Evolutionary conservation across 352 stramenopile genomes (phyloP).

Genomic region (Peronospora destructor): DNA sequence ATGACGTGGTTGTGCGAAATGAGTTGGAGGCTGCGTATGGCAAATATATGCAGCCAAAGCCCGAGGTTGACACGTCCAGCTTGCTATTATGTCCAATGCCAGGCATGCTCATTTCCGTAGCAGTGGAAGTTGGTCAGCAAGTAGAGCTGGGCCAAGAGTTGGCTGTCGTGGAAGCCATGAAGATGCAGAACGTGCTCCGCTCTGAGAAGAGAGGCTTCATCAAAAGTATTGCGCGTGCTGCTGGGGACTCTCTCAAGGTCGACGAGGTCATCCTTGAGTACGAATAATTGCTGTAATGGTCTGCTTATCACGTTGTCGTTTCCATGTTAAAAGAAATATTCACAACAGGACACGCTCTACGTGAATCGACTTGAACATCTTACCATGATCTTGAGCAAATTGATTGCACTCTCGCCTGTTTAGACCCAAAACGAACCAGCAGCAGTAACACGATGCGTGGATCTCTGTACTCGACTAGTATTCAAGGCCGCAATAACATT

Average conservation of each 20-base stretch:
- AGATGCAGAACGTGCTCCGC: slow-evolving; percentile 97
- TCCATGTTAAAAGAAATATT: background rate
- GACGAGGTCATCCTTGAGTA: slow-evolving; percentile 91
- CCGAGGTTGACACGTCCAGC: slow-evolving; percentile 85
- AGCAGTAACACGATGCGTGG: too few species aligned
- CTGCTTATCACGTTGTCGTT: background rate
- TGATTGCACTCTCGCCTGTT: too few species aligned
- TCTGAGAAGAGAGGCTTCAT: slow-evolving; percentile 87
- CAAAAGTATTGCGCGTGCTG: slow-evolving; percentile 64
- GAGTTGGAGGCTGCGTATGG: slow-evolving; percentile 81
- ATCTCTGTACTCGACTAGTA: too few species aligned
- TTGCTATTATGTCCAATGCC: slow-evolving; percentile 94
- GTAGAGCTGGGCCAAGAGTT: slow-evolving; percentile 92
- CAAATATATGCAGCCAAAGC: slow-evolving; percentile 87
- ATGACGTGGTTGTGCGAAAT: slow-evolving; percentile 87
- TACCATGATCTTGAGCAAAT: background rate
- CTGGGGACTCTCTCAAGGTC: slow-evolving; percentile 88
- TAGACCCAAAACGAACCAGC: too few species aligned
- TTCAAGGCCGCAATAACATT: background rate
- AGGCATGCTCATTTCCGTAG: slow-evolving; percentile 84
- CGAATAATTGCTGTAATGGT: slow-evolving; percentile 34
- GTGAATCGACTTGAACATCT: background rate
- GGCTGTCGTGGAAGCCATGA: slow-evolving; percentile 96
- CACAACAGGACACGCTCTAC: background rate
- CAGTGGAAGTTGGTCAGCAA: slow-evolving; percentile 82